Conservation (phyloP, 2,329 filamentous ascomycete species). For the Pyrenochaeta sp. region DNA sequence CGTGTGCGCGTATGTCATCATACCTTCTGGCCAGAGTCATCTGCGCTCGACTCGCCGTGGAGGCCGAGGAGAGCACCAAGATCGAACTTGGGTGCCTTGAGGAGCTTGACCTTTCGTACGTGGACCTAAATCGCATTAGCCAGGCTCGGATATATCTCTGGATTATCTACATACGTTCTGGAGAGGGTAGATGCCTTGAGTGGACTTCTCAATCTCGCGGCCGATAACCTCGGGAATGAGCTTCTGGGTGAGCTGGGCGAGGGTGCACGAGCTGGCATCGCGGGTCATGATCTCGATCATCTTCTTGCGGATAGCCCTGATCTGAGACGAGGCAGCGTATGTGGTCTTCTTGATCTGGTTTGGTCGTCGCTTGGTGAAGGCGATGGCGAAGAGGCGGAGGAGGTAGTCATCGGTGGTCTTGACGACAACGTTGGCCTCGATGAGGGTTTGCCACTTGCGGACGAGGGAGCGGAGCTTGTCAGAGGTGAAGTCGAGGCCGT, state of each 20-base stretch:
- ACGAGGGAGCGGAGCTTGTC: conserved; percentile 99
- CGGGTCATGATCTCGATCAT: conserved; percentile 99
- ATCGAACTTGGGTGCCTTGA: conserved; percentile 99
- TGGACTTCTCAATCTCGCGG: conserved; percentile 99
- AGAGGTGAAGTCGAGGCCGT: conserved; percentile 99
- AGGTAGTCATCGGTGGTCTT: conserved; percentile 99
- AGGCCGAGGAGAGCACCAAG: conserved; percentile 94
- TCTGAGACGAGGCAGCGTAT: conserved; percentile 96
- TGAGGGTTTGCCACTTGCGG: conserved; percentile 99
- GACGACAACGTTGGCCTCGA: conserved; percentile 99
- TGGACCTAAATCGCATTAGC: conserved; percentile 73
- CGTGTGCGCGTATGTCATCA: not conserved
- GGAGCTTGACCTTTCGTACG: conserved; percentile 99
- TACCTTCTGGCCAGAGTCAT: conserved; percentile 97
- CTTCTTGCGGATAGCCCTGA: conserved; percentile 98
- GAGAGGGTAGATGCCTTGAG: conserved; percentile 98
- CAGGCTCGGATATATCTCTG: conserved; percentile 17
- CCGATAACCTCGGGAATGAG: conserved; percentile 99
- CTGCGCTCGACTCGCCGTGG: conserved; percentile 95
- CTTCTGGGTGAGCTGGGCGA: conserved; percentile 97
- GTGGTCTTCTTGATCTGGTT: conserved; percentile 99
- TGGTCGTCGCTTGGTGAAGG: conserved; percentile 97
- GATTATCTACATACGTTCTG: conserved; percentile 77
- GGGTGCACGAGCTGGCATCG: conserved; percentile 92
- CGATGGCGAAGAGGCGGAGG: conserved; percentile 97